Evolutionary conservation across 2,329 filamentous ascomycete species (phyloP).

Genomic region (Phialophora chinensis): DNA sequence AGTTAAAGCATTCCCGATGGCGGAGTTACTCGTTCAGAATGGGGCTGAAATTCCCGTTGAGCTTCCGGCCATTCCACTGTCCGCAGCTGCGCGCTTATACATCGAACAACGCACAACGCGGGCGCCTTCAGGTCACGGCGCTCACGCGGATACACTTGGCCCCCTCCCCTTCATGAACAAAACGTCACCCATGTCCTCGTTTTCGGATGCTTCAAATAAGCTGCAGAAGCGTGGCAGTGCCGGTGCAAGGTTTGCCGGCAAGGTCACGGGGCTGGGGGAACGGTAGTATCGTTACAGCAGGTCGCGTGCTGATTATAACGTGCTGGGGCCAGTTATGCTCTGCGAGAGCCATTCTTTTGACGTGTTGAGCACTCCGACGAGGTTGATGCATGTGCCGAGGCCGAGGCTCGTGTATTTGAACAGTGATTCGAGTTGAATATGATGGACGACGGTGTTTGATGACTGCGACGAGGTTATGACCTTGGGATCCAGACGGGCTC

Average conservation of each 20-base stretch:
- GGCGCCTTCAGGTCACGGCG: slow-evolving; percentile 51
- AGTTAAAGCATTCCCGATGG: slow-evolving; percentile 78
- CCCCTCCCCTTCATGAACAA: slow-evolving; percentile 62
- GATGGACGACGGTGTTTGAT: background rate
- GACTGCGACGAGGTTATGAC: background rate
- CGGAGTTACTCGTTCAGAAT: slow-evolving; percentile 90
- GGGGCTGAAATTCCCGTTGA: slow-evolving; percentile 82
- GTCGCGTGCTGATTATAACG: slow-evolving; percentile 20
- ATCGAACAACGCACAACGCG: slow-evolving; percentile 73
- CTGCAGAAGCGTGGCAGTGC: slow-evolving; percentile 81
- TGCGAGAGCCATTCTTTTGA: slow-evolving; percentile 26
- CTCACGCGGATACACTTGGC: slow-evolving; percentile 63
- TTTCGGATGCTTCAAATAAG: slow-evolving; percentile 60
- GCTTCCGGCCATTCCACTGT: slow-evolving; percentile 82
- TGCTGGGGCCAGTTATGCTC: slow-evolving; percentile 21
- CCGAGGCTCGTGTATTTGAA: slow-evolving; percentile 16
- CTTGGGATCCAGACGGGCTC: background rate
- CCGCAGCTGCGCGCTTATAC: slow-evolving; percentile 78
- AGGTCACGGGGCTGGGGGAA: slow-evolving; percentile 53
- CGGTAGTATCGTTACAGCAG: slow-evolving; percentile 43
- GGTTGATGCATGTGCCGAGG: slow-evolving; percentile 8
- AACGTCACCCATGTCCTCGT: slow-evolving; percentile 33
- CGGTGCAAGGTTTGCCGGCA: slow-evolving; percentile 68
- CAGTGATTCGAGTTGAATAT: slow-evolving; percentile 18
- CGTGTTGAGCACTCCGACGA: slow-evolving; percentile 7